Base-by-base conservation (phyloP, 2,329 filamentous ascomycete species). In the Calonectria pseudoturangicola region DNA sequence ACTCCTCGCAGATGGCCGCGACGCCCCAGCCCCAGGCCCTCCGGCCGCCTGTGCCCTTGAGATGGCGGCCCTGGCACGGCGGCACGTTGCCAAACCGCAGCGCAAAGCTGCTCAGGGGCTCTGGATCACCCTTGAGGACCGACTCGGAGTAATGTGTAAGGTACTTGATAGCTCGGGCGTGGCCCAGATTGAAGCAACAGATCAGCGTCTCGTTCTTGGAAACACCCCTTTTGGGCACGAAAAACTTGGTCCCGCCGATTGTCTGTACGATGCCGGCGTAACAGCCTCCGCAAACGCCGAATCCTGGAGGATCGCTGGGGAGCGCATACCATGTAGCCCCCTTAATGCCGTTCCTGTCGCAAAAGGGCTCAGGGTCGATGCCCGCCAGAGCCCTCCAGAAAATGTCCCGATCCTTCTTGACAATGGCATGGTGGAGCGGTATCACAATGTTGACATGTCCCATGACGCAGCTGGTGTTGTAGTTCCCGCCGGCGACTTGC, bases 1-100 rank as follows among this genome's bases (percentile, higher is more conserved):
- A 85, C 18, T 84, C 81, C 9, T 83, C 81, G 43, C 84, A 85
- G 43, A 86, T 82, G 66, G 79, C 75, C 76, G 82, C 45, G 1
- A 81, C 79, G 4, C 70, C 74, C 85, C 84, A 86, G 27, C 85
- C 84, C 76, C 84, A 85, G 81, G 81, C 83, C 7, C 75, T 73
- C 50, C 66, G 72, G 15, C 72, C 73, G n/a, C 63, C 56, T 51
- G 69, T 74, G 64, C 71, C 62, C 16, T 67, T 45, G 4, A 69
- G 30, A 18, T 74, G 74, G 16, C 56, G 64, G 10, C 77, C 9
- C 2, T 75, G 77, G 6, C 79, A 86, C 1, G 65, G 70, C 4
- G 80, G 79, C 6, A 85, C 79, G 41, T 73, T 71, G 9, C 80
- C 79, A 71, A 82, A 84, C 25, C 77, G 70, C 4, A 73, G 72